Base-by-base conservation (phyloP, 1,284 basidiomycete genomes). In the Irpex sp. region DNA sequence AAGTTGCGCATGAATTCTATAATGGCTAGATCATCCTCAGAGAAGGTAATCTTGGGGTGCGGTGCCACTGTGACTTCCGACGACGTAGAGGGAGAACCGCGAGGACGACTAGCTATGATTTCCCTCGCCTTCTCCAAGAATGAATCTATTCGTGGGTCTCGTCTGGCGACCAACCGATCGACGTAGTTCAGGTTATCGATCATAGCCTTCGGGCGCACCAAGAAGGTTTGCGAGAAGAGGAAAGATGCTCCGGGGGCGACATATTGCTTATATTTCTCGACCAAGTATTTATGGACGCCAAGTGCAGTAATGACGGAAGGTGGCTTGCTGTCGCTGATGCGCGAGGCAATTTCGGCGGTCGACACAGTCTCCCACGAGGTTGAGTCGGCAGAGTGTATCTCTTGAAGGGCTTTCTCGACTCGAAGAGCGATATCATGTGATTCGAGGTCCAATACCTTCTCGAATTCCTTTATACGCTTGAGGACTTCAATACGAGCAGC, bases 231-330 rank as follows among this genome's bases (percentile, higher is more conserved):
- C 3, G 79, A 80, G 11, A 77, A 69, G 51, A 85, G 79, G 74
- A 93, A 92, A 44, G 79, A 76, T 37, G 77, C 74, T 21, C 79
- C 74, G 59, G 87, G 82, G 0, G 88, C 85, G 19, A 91, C 72
- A 68, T 93, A 98, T 57, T 88, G 77, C 17, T 83, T 71, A 0
- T 86, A 73, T 11, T 84, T 77, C 7, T 78, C 74, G 86, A 97
- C 91, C 66, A 98, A 77, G 65, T 88, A 82, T 62, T 83, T 82
- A 75, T 97, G 94, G 0, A 89, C 81, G 0, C 91, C 93, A 65
- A 92, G 85, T 7, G 83, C 71, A 47, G 77, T 74, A 56, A 79
- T 69, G 15, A 75, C 63, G 36, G 70, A 57, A 2, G 78, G 72
- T 13, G 73, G 71, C 9, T 65, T 64, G n/a, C 65, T 69, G 3